These are phyloP conservation scores for Boletus pseudopeckii DNA, from an alignment of 768 basidiomycete species.

Conservation along the genomic window DNA sequence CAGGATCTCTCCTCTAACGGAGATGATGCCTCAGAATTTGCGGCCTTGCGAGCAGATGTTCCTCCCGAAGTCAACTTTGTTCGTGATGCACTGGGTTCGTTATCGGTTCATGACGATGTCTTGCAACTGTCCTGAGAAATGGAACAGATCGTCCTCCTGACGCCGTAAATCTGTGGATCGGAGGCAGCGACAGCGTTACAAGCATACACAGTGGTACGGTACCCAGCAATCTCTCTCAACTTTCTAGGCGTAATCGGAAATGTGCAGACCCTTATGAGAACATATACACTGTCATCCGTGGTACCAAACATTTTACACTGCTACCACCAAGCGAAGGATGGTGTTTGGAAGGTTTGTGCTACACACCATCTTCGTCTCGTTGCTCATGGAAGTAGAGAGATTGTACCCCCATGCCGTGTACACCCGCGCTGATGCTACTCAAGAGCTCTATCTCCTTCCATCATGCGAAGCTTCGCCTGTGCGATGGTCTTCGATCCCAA, in stretches of 20 bases:
- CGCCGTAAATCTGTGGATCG: conserved; percentile 93
- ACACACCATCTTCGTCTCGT: background rate
- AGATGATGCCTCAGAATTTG: conserved; percentile 55
- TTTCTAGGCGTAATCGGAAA: background rate
- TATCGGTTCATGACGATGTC: background rate
- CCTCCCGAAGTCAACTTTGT: conserved; percentile 71
- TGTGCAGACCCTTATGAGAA: conserved; percentile 85
- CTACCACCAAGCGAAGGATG: conserved; percentile 88
- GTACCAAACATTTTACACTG: conserved; percentile 81
- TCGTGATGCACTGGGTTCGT: conserved; percentile 71
- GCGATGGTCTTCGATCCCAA: conserved; percentile 78
- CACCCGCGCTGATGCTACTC: conserved; percentile 32
- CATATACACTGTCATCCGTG: conserved; percentile 83
- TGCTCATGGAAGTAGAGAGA: conserved; percentile 41
- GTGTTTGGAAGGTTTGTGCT: conserved; percentile 67
- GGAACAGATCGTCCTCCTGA: conserved; percentile 62
- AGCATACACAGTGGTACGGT: conserved; percentile 79
- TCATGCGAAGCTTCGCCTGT: conserved; percentile 41
- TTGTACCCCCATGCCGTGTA: conserved; percentile 68
- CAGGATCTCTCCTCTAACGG: conserved; percentile 36
- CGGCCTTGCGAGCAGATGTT: conserved; percentile 59
- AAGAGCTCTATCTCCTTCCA: conserved; percentile 30
- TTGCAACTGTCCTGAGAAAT: background rate
- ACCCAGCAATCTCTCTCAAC: background rate
- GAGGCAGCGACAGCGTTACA: conserved; percentile 70